phyloP scores from a whole-genome alignment of 1,139 yeast genomes.

The Yamadazyma siamensis region DNA sequence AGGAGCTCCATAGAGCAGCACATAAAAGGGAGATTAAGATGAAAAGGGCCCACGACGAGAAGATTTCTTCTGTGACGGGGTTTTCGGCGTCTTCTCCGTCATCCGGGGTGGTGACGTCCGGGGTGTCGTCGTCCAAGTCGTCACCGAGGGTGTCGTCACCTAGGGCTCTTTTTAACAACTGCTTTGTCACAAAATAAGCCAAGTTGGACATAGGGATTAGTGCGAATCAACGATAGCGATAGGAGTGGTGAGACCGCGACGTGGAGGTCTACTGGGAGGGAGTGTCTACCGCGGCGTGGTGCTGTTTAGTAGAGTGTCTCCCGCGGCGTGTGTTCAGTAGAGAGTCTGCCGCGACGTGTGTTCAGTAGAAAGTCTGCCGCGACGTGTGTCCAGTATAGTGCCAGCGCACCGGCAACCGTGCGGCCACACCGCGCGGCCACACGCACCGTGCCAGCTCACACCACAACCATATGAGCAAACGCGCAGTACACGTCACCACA shows the following conservation, averaged over 20 bases:
- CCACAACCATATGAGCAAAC: too few species aligned
- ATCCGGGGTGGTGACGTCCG: conserved; percentile 51
- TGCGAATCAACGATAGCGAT: neutral
- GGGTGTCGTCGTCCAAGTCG: conserved; percentile 38
- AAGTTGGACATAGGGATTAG: conserved; percentile 5
- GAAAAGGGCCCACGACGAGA: conserved; percentile 95
- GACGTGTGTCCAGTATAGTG: too few species aligned
- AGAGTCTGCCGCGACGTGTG: too few species aligned
- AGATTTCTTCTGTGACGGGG: conserved; percentile 94
- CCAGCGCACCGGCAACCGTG: too few species aligned
- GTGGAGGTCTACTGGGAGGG: too few species aligned
- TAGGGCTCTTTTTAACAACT: conserved; percentile 10
- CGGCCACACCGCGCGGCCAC: too few species aligned
- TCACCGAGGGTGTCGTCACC: conserved; percentile 17
- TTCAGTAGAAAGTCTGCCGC: too few species aligned
- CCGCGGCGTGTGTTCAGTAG: too few species aligned
- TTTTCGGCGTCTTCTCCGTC: conserved; percentile 67
- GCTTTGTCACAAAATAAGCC: conserved; percentile 5
- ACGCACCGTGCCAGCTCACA: too few species aligned
- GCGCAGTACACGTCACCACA: too few species aligned
- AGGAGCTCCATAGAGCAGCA: conserved; percentile 92
- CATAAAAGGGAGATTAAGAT: conserved; percentile 77
- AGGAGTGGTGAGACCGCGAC: neutral
- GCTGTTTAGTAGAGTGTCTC: too few species aligned
- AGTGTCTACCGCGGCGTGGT: too few species aligned